Base-by-base conservation (phyloP, 768 basidiomycete genomes). In the Xerocomus spinulosus region DNA sequence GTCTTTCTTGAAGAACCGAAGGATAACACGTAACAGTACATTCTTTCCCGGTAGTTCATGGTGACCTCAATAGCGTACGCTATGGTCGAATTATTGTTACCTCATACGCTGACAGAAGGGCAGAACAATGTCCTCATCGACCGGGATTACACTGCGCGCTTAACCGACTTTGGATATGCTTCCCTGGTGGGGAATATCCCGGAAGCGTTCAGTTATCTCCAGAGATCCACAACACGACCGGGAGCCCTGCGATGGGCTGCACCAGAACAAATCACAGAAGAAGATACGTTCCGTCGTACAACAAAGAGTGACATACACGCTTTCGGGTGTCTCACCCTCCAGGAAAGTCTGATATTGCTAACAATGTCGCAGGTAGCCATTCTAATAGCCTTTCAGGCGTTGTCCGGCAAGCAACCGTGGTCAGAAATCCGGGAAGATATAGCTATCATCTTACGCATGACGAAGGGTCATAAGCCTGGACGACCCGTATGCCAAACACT, bases 141-240 rank as follows among this genome's bases (percentile, higher is more conserved):
- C 5, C 37, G 17, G 12, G 25, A 53, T 8, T 50, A 67, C 23
- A 68, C 64, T 21, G 74, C 68, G 0, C 65, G 66, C 5, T 53
- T 78, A 8, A 66, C 68, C 29, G 75, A 77, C 44, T 77, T 77
- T 38, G 75, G 75, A 1, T 40, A 58, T 39, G 30, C 30, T 32
- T 32, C 30, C 9, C 14, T 32, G 30, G 30, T 32, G 30, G 30
- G 30, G 13, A 32, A 32, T 14, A 32, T 32, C 30, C 30, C 30
- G 14, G 30, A 32, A 14, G 14, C 30, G 14, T 9, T 32, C 9
- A 32, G 30, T 4, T 32, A 32, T 32, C 30, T 32, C 7, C 30
- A 32, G 14, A 8, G 9, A 14, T 32, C 30, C 30, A 32, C 30
- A 4, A 13, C 30, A 14, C 7, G 30, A 14, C 30, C 14, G 30